Evolutionary conservation across 371 early-diverging fungal genomes (phyloP).

Genomic region (Zychaea mexicana): DNA sequence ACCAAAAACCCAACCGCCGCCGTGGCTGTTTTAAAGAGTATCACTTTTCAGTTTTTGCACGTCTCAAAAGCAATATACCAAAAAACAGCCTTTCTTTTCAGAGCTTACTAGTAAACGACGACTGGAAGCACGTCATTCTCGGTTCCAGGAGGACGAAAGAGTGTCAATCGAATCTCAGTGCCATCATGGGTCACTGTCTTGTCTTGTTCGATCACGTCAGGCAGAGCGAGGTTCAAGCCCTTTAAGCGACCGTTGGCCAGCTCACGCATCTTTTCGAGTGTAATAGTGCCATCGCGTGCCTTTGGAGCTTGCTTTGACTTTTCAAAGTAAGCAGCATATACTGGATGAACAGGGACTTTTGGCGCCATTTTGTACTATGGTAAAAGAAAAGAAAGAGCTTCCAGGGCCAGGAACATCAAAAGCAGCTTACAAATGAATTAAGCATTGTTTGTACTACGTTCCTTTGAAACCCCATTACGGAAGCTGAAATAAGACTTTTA

Average conservation of each 20-base stretch:
- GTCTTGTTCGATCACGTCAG: conserved; percentile 10
- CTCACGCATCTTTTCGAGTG: conserved; percentile 6
- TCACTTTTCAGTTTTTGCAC: too few relatives aligned
- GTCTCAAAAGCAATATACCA: too few relatives aligned
- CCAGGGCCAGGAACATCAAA: background rate
- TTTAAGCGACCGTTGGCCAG: background rate
- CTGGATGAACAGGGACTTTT: conserved; percentile 10
- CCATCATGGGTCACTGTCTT: background rate
- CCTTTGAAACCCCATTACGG: background rate
- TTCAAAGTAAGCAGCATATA: conserved; percentile 12
- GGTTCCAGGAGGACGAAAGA: conserved; percentile 18
- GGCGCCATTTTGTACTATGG: background rate
- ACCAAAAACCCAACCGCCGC: conserved; percentile 27
- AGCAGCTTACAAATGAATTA: background rate
- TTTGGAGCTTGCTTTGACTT: conserved; percentile 1
- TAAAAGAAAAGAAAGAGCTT: background rate
- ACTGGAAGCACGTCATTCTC: conserved; percentile 16
- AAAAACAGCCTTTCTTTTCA: too few relatives aligned
- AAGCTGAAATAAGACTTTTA: background rate
- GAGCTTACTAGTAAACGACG: conserved; percentile 19
- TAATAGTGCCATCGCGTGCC: background rate
- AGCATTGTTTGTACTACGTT: conserved; percentile 4
- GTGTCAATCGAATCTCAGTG: background rate
- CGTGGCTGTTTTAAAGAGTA: conserved; percentile 8
- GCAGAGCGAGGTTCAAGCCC: background rate